Conservation (phyloP, 108 stramenopile species). For the Epipyxis sp. region DNA sequence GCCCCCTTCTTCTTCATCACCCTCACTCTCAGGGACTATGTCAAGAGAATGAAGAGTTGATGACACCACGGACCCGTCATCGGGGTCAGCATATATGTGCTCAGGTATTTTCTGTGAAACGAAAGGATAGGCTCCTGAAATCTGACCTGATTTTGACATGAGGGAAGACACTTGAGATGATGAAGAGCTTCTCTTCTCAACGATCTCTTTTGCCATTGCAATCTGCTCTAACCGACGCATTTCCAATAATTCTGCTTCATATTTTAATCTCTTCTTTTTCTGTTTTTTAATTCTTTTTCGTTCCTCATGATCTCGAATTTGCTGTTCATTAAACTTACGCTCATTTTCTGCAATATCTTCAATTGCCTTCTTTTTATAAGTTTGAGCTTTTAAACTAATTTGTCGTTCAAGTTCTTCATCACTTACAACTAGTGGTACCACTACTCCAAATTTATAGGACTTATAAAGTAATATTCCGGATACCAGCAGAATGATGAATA, state of each 20-base stretch:
- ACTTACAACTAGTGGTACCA: not conserved
- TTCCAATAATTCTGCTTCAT: not conserved
- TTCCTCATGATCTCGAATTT: slow-evolving; percentile 5
- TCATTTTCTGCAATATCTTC: not conserved
- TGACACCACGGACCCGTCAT: no score
- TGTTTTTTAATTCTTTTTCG: not conserved
- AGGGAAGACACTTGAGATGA: no score
- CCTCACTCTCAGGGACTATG: no score
- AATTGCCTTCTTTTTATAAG: not conserved
- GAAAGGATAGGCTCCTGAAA: no score
- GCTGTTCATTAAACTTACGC: not conserved
- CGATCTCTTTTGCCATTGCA: not conserved
- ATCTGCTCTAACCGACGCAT: not conserved
- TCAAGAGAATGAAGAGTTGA: no score
- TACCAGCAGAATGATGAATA: not conserved
- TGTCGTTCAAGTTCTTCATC: not conserved
- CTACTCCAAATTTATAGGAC: not conserved
- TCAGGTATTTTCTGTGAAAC: no score
- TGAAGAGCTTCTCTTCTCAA: not conserved
- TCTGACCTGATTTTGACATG: no score
- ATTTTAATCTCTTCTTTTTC: not conserved
- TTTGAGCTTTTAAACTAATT: not conserved
- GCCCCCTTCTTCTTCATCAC: no score
- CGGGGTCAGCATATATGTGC: no score
- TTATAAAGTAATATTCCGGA: not conserved